Evolutionary conservation across 768 basidiomycete species (phyloP).

Genomic region (Ramaria sp.): DNA sequence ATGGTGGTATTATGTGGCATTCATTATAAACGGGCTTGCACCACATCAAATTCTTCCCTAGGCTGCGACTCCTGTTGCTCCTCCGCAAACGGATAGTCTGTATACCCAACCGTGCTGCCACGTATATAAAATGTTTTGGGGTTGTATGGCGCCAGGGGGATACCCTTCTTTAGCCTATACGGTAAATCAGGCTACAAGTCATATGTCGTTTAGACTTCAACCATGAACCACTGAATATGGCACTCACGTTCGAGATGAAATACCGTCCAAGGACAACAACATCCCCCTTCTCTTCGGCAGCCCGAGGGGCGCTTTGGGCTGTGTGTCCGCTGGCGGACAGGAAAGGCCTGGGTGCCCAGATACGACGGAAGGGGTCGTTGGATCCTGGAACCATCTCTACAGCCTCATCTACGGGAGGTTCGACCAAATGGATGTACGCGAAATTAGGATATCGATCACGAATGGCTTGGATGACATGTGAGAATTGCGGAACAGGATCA

Average conservation of each 20-base stretch:
- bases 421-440: constrained; percentile 39
- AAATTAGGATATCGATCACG: constrained; percentile 31
- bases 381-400: background rate
- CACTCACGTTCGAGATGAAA: constrained; percentile 29
- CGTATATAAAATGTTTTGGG: constrained; percentile 29
- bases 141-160: constrained; percentile 25
- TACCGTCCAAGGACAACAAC: constrained; percentile 27
- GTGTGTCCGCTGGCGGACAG: constrained; percentile 37
- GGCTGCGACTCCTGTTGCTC: background rate
- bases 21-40: no score
- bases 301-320: constrained; percentile 26
- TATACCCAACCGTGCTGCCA: constrained; percentile 21
- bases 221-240: no score
- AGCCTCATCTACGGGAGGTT: constrained; percentile 18
- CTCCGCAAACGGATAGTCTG: constrained; percentile 21
- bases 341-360: constrained; percentile 32
- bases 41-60: background rate
- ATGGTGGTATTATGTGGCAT: no score
- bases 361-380: constrained; percentile 1
- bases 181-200: constrained; percentile 32
- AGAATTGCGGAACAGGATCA: constrained; percentile 45
- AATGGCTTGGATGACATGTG: constrained; percentile 36
- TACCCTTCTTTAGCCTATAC: constrained; percentile 22
- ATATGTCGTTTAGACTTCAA: background rate
- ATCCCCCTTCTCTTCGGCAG: constrained; percentile 22